These are phyloP conservation scores for Colletotrichum spaethianum DNA, from an alignment of 2,329 filamentous ascomycete genomes.

Conservation along the genomic window DNA sequence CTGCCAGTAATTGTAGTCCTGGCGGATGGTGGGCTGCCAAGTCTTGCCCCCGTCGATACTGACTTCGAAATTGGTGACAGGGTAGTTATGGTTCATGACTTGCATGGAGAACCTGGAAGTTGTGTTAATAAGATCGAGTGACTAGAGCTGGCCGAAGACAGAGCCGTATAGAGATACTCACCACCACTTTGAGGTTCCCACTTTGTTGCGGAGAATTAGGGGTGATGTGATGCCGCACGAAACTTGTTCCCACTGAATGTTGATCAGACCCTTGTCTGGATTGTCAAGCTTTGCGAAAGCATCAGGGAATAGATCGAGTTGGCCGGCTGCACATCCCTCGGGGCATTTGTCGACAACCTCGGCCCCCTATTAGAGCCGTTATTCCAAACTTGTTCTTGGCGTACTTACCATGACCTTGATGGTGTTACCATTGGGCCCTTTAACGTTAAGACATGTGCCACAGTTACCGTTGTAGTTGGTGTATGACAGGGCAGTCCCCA, in stretches of 20 bases:
- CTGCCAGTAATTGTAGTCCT: constrained; percentile 57
- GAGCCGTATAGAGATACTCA: background rate
- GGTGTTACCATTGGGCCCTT: constrained; percentile 33
- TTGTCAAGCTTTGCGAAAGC: constrained; percentile 64
- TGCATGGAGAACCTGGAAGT: constrained; percentile 61
- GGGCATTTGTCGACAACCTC: constrained; percentile 72
- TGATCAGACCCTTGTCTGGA: constrained; percentile 61
- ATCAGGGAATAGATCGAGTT: constrained; percentile 68
- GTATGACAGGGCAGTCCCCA: constrained; percentile 30
- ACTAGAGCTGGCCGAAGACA: constrained; percentile 40
- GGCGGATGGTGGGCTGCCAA: constrained; percentile 68
- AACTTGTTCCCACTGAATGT: constrained; percentile 64
- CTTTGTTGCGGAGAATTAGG: constrained; percentile 67
- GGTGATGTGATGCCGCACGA: constrained; percentile 65
- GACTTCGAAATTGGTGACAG: constrained; percentile 70
- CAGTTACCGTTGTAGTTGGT: constrained; percentile 36
- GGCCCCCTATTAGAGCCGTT: background rate
- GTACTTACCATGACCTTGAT: constrained; percentile 35
- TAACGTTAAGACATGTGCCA: constrained; percentile 33
- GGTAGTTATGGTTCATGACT: constrained; percentile 73
- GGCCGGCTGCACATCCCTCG: constrained; percentile 62
- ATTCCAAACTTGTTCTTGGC: background rate
- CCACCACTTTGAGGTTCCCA: constrained; percentile 56
- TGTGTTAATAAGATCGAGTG: constrained; percentile 52
- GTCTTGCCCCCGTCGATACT: constrained; percentile 70